Percentiles rank a stretch among this genome's conserved stretches.
Evolutionary conservation across 495 filamentous ascomycete species (phyloP).

Genomic region (Aspergillus avenaceus): DNA sequence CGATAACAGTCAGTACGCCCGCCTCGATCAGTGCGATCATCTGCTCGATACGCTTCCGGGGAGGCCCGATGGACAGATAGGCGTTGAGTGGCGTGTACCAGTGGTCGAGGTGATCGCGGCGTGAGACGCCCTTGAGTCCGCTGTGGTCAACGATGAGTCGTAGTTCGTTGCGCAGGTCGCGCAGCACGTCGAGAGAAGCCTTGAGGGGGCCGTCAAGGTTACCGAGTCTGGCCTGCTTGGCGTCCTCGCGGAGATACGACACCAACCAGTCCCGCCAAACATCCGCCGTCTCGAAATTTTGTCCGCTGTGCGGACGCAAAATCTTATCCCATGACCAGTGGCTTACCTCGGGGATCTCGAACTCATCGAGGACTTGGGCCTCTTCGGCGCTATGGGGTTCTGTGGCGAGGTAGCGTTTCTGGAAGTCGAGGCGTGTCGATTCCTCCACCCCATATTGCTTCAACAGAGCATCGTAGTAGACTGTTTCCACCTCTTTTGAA

Average conservation of each 20-base stretch:
- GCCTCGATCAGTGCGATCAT: constrained; percentile 16
- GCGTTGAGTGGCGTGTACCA: constrained; percentile 6
- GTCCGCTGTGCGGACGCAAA: not conserved
- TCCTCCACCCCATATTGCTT: constrained; percentile 2
- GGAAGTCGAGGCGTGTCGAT: constrained; percentile 6
- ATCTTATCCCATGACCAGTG: constrained; percentile 3
- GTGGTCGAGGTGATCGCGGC: constrained; percentile 3
- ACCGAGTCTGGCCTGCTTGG: constrained; percentile 11
- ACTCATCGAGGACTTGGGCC: constrained; percentile 8
- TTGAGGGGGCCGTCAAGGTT: constrained; percentile 15
- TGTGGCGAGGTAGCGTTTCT: constrained; percentile 4
- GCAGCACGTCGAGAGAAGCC: constrained; percentile 15
- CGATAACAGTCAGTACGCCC: constrained; percentile 12
- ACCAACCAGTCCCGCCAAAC: constrained; percentile 5
- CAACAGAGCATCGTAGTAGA: constrained; percentile 16
- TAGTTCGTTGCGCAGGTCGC: constrained; percentile 18
- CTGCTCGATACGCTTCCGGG: constrained; percentile 5
- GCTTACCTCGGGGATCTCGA: not conserved
- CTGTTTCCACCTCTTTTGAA: constrained; percentile 14
- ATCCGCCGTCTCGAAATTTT: not conserved
- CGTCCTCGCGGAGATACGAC: constrained; percentile 2
- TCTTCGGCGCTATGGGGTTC: constrained; percentile 8
- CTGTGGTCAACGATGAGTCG: constrained; percentile 3
- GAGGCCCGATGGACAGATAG: constrained; percentile 2
- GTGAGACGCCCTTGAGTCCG: not conserved